These are phyloP conservation scores for Sporothrix luriei DNA, from an alignment of 2,329 filamentous ascomycete species.

Conservation along the genomic window DNA sequence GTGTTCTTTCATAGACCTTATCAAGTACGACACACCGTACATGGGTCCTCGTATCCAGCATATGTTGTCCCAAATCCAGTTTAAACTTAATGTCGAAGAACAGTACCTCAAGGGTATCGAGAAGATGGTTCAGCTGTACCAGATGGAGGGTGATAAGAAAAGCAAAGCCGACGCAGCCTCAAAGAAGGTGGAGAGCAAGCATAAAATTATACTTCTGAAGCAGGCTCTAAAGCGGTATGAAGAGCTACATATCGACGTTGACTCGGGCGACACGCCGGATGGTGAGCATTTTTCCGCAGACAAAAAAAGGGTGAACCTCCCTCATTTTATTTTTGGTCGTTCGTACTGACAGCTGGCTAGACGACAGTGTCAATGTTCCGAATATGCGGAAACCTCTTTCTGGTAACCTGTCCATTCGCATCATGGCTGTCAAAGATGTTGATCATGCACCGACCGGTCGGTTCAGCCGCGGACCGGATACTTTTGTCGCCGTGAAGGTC, in stretches of 20 bases:
- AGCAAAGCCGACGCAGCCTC: slow-evolving; percentile 91
- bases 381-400: slow-evolving; percentile 96
- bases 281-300: slow-evolving; percentile 59
- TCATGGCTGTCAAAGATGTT: slow-evolving; percentile 89
- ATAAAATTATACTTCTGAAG: slow-evolving; percentile 94
- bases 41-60: slow-evolving; percentile 96
- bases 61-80: slow-evolving; percentile 97
- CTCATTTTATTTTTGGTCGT: no score
- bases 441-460: slow-evolving; percentile 84
- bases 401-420: slow-evolving; percentile 81
- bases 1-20: slow-evolving; percentile 67
- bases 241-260: slow-evolving; percentile 93
- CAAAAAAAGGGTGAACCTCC: no score
- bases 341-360: slow-evolving; percentile 50
- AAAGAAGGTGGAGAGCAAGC: slow-evolving; percentile 88
- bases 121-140: slow-evolving; percentile 97
- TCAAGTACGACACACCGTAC: slow-evolving; percentile 96
- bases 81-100: slow-evolving; percentile 97
- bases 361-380: slow-evolving; percentile 94
- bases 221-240: slow-evolving; percentile 96
- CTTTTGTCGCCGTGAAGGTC: slow-evolving; percentile 93
- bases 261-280: slow-evolving; percentile 74
- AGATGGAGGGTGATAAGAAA: slow-evolving; percentile 96
- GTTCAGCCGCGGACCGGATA: slow-evolving; percentile 90
- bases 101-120: slow-evolving; percentile 99